These are phyloP conservation scores for Scheffersomyces insectosa DNA, from an alignment of 1,139 yeast genomes.

Conservation along the genomic window DNA sequence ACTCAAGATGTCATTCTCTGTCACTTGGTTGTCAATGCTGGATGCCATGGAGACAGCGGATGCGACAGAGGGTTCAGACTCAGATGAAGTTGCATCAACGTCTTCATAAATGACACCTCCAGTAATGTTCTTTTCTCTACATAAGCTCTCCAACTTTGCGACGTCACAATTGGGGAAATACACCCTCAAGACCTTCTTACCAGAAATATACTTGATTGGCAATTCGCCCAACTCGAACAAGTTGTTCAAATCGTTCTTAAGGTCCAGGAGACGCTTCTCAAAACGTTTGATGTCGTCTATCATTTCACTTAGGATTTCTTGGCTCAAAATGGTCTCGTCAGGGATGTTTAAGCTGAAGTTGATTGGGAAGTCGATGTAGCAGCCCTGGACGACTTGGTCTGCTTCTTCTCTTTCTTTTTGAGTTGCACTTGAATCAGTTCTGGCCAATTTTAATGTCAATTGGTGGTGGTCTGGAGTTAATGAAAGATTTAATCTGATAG, in stretches of 20 bases:
- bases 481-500: constrained; percentile 21
- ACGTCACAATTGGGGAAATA: constrained; percentile 61
- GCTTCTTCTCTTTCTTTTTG: constrained; percentile 16
- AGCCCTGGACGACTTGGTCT: constrained; percentile 29
- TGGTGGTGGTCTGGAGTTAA: constrained; percentile 39
- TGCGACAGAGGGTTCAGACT: neutral
- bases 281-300: constrained; percentile 32
- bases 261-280: constrained; percentile 36
- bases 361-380: constrained; percentile 54
- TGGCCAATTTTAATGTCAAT: constrained; percentile 38
- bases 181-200: constrained; percentile 43
- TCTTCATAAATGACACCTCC: constrained; percentile 50
- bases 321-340: constrained; percentile 50
- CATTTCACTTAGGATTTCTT: constrained; percentile 45
- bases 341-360: constrained; percentile 45
- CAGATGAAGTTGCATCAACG: constrained; percentile 3
- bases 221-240: constrained; percentile 51
- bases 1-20: constrained; percentile 25
- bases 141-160: constrained; percentile 47
- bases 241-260: constrained; percentile 34
- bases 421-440: constrained; percentile 29
- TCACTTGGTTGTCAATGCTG: constrained; percentile 4
- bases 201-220: constrained; percentile 42
- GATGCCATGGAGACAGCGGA: neutral
- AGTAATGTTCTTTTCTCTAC: constrained; percentile 50